A percentile compares a stretch with the other conserved stretches of the same genome.
phyloP scores from a whole-genome alignment of 2,329 filamentous ascomycete species.

The Pseudocercospora crystallina region DNA sequence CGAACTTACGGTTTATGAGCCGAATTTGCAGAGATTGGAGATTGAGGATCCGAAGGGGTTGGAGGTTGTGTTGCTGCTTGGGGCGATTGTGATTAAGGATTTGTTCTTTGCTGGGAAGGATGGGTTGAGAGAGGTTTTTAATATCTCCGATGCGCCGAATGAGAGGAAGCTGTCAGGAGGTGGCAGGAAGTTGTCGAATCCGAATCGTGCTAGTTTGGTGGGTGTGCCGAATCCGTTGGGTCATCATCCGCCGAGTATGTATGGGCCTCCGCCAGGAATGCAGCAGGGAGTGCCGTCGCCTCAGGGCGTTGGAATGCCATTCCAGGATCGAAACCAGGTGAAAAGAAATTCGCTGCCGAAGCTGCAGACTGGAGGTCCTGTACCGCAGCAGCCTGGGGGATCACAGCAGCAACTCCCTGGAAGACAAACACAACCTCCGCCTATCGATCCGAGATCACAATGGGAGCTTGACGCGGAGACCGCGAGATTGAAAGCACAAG shows the following conservation, averaged over 20 bases:
- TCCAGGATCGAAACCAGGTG: conserved; percentile 1
- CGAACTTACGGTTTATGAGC: conserved; percentile 87
- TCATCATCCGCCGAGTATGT: conserved; percentile 17
- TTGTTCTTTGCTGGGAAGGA: conserved; percentile 54
- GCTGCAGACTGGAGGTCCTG: conserved; percentile 24
- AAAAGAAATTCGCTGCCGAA: conserved; percentile 28
- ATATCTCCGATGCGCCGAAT: conserved; percentile 56
- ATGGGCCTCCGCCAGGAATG: conserved; percentile 9
- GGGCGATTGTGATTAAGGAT: conserved; percentile 61
- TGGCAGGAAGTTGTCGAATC: conserved; percentile 29
- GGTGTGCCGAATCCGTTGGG: conserved; percentile 19
- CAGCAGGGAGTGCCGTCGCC: background rate
- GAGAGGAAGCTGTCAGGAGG: conserved; percentile 29
- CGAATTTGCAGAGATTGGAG: conserved; percentile 85
- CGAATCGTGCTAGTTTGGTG: conserved; percentile 22
- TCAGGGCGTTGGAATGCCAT: too few species aligned
- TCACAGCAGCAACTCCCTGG: conserved; percentile 17
- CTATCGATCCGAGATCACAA: conserved; percentile 52
- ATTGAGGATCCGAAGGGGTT: conserved; percentile 92
- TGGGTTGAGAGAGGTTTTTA: conserved; percentile 73
- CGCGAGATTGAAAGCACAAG: conserved; percentile 45
- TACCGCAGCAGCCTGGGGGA: conserved; percentile 19
- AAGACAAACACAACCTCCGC: conserved; percentile 28
- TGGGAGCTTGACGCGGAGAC: conserved; percentile 55
- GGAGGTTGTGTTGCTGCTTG: conserved; percentile 72